Evolutionary conservation across 148 eudicot species (phyloP).

Genomic region (Mesembryanthemum crystallinum): DNA sequence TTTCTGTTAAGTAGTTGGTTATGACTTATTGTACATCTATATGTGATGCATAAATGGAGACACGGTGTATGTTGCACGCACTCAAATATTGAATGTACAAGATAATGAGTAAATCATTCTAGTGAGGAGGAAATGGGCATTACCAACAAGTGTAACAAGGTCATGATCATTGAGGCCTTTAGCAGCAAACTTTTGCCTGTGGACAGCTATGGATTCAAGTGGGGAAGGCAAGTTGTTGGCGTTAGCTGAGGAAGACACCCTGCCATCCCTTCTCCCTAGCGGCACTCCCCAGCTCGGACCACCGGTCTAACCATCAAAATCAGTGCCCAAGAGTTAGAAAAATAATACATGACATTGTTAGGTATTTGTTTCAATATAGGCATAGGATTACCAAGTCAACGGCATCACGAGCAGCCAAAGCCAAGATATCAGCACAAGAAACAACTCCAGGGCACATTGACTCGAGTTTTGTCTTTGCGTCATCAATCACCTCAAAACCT

Average conservation of each 20-base stretch:
- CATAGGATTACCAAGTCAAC: constrained; percentile 49
- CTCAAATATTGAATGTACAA: neutral
- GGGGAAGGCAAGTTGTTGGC: constrained; percentile 58
- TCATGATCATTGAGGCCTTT: constrained; percentile 79
- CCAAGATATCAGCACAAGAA: constrained; percentile 83
- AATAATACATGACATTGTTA: neutral
- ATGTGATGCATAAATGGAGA: neutral
- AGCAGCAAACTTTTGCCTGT: constrained; percentile 66
- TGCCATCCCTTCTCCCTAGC: constrained; percentile 75
- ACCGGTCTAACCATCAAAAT: constrained; percentile 39
- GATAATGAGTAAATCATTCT: neutral
- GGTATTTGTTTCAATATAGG: too few species aligned
- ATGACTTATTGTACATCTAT: too few species aligned
- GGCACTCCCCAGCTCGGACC: constrained; percentile 83
- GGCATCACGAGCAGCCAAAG: constrained; percentile 74
- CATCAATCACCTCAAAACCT: constrained; percentile 75
- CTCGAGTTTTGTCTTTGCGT: constrained; percentile 66
- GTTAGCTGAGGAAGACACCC: constrained; percentile 49
- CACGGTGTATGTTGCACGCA: neutral
- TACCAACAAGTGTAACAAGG: constrained; percentile 79
- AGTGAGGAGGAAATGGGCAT: neutral
- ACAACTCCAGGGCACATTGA: constrained; percentile 65
- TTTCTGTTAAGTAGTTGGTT: too few species aligned
- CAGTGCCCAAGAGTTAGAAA: neutral
- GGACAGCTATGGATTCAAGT: constrained; percentile 50